A percentile compares a stretch with the other conserved stretches of the same genome.
Evolutionary conservation across 1,139 yeast species (phyloP).

Genomic region (Petasospora fabianii): DNA sequence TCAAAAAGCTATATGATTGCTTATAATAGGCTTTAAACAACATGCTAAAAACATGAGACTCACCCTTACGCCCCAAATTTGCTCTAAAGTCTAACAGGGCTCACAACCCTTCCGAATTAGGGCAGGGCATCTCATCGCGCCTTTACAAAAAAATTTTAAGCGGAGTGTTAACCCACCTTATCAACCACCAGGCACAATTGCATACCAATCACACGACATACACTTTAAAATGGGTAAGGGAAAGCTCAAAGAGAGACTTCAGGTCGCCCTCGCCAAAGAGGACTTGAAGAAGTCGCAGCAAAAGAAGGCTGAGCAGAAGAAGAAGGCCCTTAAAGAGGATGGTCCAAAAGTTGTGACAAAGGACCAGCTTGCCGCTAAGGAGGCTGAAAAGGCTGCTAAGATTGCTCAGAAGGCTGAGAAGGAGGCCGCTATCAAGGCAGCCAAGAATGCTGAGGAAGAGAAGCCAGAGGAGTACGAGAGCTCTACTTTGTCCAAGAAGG

Average conservation of each 20-base stretch:
- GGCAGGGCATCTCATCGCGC: neutral
- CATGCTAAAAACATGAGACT: too few species aligned
- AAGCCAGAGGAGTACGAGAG: constrained; percentile 42
- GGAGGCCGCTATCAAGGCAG: constrained; percentile 11
- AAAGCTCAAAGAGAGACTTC: constrained; percentile 32
- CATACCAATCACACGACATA: neutral
- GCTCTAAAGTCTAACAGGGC: too few species aligned
- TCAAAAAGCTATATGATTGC: too few species aligned
- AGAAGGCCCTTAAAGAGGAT: constrained; percentile 26
- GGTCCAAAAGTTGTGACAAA: constrained; percentile 34
- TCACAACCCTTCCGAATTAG: neutral
- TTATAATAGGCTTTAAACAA: too few species aligned
- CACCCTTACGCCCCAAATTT: too few species aligned
- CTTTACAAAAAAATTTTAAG: neutral
- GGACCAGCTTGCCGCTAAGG: constrained; percentile 27
- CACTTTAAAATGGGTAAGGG: constrained; percentile 36
- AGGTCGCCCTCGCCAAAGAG: constrained; percentile 28
- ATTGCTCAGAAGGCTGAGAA: constrained; percentile 18
- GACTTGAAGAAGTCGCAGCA: constrained; percentile 25
- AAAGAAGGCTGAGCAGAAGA: constrained; percentile 24
- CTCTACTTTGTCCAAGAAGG: constrained; percentile 53
- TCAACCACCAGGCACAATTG: neutral
- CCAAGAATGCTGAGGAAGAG: constrained; percentile 15
- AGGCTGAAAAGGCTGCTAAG: constrained; percentile 17
- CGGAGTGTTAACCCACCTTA: neutral